Evolutionary conservation across 176 grass and related monocot genomes (phyloP), one percentile per base, ranked within the genome.

Genomic region (Oryza meyeriana): DNA sequence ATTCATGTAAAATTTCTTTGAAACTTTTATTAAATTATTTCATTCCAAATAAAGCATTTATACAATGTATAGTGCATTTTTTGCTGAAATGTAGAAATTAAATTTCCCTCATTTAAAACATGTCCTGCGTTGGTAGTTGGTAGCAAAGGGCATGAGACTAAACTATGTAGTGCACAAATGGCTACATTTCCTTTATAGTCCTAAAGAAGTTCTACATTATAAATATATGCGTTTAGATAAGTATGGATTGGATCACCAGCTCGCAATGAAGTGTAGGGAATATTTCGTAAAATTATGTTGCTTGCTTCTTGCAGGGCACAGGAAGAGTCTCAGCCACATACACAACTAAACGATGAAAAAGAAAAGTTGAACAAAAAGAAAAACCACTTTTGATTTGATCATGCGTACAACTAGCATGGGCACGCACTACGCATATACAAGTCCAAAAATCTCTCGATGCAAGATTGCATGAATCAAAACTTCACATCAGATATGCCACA

Each of bases 181-280:
- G 8, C n/a, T 38, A 50, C 35, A 36, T 36, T 13, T 52, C 18
- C 18, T 52, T 22, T 18, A 1, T 52, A 52, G 72, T 84, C 69
- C 36, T 69, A 20, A 13, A 6, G 1, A 77, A 41, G 24, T 20
- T 75, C 18, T 20, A 50, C 31, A 22, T 59, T 66, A 18, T 11
- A 31, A 24, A 30, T 38, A 16, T 30, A 16, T 14, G 36, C 26
- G 12, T 73, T 63, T 41, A 61, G 25, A 80, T 70, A 40, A 25
- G 48, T 1, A 3, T 68, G 73, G 79, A 89, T 89, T 40, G 59
- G 82, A 81, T 77, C 87, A 71, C 66, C 83, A 81, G 28, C 42
- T 20, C 64, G 57, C 70, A 32, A 25, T 44, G 30, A 31, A 28
- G 68, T 66, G 71, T 39, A n/a, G 27, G 32, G n/a, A 65, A 67